Evolutionary conservation across 1,139 yeast genomes (phyloP), one percentile per base, ranked within the genome.

Genomic region (Debaryomycetaceae sp.): DNA sequence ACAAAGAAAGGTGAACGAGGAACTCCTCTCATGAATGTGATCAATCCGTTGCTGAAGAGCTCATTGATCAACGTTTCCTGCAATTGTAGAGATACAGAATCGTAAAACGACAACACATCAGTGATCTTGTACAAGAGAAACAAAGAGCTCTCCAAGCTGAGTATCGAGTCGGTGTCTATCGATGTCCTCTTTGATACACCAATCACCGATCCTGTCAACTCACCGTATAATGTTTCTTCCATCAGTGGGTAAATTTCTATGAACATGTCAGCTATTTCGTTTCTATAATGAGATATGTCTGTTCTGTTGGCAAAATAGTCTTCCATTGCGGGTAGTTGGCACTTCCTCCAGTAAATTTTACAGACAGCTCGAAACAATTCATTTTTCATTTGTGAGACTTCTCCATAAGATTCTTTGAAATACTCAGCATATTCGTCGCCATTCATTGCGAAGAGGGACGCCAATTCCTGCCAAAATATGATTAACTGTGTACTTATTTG

Each of bases 381-480:
- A 37, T 66, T 58, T 31, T 78, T 63, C 36, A 66, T 66, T 6
- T 45, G 39, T 7, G 64, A 52, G 38, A 72, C 68, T 11, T 27
- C 31, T 7, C 11, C 11, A 8, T 27, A 11, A 27, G 31, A 27
- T 11, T 7, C 8, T 4, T 27, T 11, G 3, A 55, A 56, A 3
- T 46, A 50, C 6, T 54, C 47, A 39, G 64, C 64, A n/a, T 78
- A 55, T 0, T 68, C 52, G 17, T 69, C 84, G n/a, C 64, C 74
- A 45, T 80, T 84, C 51, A 79, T 84, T 17, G 76, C 66, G 46
- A 77, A 79, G 1, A 79, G 74, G 49, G 87, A 95, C 7, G 84
- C 81, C 43, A 86, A 71, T 46, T 83, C 84, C 44, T 80, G 78
- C 98, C 98, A 93, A 57, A 90, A 88, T 43, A 83, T 83, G 5